These are phyloP conservation scores for Colletotrichum coccodes DNA, from an alignment of 2,329 filamentous ascomycete species.

Conservation along the genomic window DNA sequence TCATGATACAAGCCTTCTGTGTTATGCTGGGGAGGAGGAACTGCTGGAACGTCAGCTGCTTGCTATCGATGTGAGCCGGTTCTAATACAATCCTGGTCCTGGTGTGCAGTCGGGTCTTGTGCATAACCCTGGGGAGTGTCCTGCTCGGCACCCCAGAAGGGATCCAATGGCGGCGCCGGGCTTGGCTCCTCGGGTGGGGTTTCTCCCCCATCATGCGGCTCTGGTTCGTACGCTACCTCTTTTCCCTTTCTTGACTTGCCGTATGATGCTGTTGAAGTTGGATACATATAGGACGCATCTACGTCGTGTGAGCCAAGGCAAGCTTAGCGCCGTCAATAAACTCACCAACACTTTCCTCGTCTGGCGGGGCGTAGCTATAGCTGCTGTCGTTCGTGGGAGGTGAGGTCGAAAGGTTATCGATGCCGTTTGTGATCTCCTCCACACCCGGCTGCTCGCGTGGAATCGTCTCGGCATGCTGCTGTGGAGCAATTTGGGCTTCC, in stretches of 20 bases:
- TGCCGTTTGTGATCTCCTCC: constrained; percentile 34
- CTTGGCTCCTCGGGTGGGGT: not conserved
- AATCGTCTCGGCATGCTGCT: constrained; percentile 31
- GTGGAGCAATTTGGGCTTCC: constrained; percentile 19
- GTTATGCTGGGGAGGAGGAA: not conserved
- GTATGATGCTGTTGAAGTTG: not conserved
- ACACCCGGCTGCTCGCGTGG: constrained; percentile 39
- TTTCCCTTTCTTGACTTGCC: constrained; percentile 22
- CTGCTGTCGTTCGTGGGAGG: not conserved
- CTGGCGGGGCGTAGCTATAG: constrained; percentile 5
- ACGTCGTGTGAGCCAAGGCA: not conserved
- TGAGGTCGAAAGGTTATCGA: constrained; percentile 18
- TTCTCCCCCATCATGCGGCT: constrained; percentile 6
- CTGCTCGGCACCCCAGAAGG: constrained; percentile 24
- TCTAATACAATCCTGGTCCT: constrained; percentile 5
- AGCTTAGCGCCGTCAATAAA: not conserved
- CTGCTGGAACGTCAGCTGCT: not conserved
- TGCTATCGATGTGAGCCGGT: not conserved
- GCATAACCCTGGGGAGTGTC: not conserved
- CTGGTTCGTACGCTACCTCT: not conserved
- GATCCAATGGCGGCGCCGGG: constrained; percentile 4
- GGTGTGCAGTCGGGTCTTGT: not conserved
- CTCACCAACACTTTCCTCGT: not conserved
- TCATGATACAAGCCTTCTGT: constrained; percentile 1
- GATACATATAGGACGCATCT: not conserved